Evolutionary conservation across 2,329 filamentous ascomycete genomes (phyloP), one percentile per base, ranked within the genome.

Genomic region (Microdochium paspali): DNA sequence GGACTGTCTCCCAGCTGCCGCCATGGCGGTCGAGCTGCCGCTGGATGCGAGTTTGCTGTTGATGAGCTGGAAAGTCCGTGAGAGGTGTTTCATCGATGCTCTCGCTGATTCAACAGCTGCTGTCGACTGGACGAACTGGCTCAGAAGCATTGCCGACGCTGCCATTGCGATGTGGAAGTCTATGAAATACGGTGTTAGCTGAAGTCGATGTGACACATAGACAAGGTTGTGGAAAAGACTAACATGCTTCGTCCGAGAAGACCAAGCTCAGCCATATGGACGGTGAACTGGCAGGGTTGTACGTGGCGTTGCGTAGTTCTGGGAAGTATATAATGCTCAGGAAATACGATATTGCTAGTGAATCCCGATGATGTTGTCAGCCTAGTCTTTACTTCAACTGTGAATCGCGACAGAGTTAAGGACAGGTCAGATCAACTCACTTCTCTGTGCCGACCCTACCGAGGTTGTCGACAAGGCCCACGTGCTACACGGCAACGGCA

Each of bases 221-320:
- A 30, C 26, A 35, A 15, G 18, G 9, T 5, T 30, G 32, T 4
- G 32, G 24, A 26, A 18, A 7, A 7, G 18, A 52, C 58, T 46
- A 48, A 63, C 61, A 64, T 21, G 61, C 61, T 52, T 65, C 58
- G 31, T 63, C 61, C 24, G 53, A 21, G 28, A 62, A 58, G 28
- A 58, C 53, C 47, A 56, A 56, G 42, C 53, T 44, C 10, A 61
- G 44, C 53, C 59, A 63, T 10, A 56, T 51, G 12, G 43, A 44
- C 9, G 51, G 45, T 4, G 44, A 45, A n/a, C 40, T 39, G 21
- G 35, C 42, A 4, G 45, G 12, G 4, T 26, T 35, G 24, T 40
- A 40, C 18, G 23, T 21, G 35, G 9, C 35, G 18, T n/a, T 3
- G 35, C 35, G 35, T 6, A 40, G 18, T 12, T 40, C 35, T 21